phyloP scores from a whole-genome alignment of 2,329 filamentous ascomycete species.

The Fusarium denticulatum region DNA sequence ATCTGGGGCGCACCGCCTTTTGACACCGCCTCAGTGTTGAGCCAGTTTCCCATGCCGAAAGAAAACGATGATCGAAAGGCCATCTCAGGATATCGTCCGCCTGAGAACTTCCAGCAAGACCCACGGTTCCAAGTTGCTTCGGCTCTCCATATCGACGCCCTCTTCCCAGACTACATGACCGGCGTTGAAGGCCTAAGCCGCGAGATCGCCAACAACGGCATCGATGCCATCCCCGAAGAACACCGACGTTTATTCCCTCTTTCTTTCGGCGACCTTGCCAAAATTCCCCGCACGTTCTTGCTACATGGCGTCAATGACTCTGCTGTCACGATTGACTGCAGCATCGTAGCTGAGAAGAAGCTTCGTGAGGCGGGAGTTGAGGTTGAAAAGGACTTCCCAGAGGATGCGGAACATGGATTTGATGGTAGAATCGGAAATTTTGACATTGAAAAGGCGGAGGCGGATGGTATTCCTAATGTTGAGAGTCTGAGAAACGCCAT shows the following conservation, averaged over 20 bases:
- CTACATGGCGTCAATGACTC: constrained; percentile 36
- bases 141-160: constrained; percentile 32
- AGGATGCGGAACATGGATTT: constrained; percentile 37
- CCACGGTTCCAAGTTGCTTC: constrained; percentile 3
- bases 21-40: constrained; percentile 15
- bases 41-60: constrained; percentile 10
- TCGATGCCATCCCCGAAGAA: constrained; percentile 11
- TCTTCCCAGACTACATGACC: constrained; percentile 38
- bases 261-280: constrained; percentile 5
- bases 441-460: constrained; percentile 22
- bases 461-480: neutral
- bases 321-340: constrained; percentile 31
- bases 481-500: constrained; percentile 28
- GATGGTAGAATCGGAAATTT: constrained; percentile 20
- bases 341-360: constrained; percentile 29
- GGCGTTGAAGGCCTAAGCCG: constrained; percentile 16
- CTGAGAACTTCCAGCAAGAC: neutral
- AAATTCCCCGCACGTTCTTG: constrained; percentile 30
- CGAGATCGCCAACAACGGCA: constrained; percentile 11
- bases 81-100: constrained; percentile 5
- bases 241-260: constrained; percentile 31
- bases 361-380: constrained; percentile 17
- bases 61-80: constrained; percentile 10
- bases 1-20: constrained; percentile 20
- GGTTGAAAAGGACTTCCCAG: constrained; percentile 23